Conservation (phyloP, 2,329 filamentous ascomycete genomes). For the Byssothecium circinans region DNA sequence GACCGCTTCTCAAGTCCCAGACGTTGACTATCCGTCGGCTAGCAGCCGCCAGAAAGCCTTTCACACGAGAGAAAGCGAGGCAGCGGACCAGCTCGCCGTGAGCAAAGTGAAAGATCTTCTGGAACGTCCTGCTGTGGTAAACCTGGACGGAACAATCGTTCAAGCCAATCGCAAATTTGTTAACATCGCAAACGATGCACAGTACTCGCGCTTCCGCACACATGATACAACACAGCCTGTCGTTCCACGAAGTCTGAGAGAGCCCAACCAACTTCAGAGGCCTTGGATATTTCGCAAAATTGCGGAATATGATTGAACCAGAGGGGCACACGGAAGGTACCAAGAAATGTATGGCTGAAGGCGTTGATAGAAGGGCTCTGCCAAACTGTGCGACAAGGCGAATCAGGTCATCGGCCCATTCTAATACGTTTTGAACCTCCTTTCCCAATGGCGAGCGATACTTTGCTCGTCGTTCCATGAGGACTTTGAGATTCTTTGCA, state of each 20-base stretch:
- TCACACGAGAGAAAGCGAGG: not conserved
- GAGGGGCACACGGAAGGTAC: not conserved
- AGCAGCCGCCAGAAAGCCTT: not conserved
- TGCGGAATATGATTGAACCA: not conserved
- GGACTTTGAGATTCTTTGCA: conserved; percentile 5
- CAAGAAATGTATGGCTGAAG: not conserved
- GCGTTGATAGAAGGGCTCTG: not conserved
- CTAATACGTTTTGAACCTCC: not conserved
- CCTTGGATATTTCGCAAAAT: not conserved
- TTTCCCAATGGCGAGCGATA: not conserved
- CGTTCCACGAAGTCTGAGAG: not conserved
- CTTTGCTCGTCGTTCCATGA: conserved; percentile 3
- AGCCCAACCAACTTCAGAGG: not conserved
- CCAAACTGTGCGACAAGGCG: not conserved
- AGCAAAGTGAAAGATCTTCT: not conserved
- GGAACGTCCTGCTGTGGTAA: not conserved
- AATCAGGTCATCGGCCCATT: not conserved
- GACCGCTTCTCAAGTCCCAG: not conserved
- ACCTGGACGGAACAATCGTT: not conserved
- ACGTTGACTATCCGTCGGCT: not conserved
- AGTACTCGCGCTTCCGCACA: not conserved
- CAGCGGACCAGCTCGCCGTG: not conserved
- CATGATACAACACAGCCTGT: not conserved
- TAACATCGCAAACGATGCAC: not conserved
- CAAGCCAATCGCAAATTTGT: not conserved